Percentiles rank a stretch among this genome's conserved stretches.
phyloP scores from a whole-genome alignment of 2,329 filamentous ascomycete genomes.

The Westerdykella ornata region DNA sequence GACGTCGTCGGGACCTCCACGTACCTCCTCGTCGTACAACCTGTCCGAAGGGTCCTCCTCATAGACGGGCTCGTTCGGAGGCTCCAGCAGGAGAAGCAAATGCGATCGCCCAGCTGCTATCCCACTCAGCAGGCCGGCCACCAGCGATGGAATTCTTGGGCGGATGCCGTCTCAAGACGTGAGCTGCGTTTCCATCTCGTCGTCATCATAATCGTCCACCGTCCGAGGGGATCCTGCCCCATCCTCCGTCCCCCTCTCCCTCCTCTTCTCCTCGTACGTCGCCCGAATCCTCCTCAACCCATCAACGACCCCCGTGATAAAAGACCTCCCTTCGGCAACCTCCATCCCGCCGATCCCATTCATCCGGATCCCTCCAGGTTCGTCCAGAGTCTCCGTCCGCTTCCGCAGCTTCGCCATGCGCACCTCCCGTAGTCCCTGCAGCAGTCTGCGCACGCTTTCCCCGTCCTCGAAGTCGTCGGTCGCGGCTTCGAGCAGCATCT shows the following conservation, averaged over 20 bases:
- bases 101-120: background rate
- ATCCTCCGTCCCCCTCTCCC: constrained; percentile 59
- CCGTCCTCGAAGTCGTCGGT: constrained; percentile 72
- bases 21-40: background rate
- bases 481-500: constrained; percentile 78
- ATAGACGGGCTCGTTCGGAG: background rate
- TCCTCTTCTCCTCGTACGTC: constrained; percentile 67
- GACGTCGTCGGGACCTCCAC: background rate
- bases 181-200: constrained; percentile 35
- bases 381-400: constrained; percentile 65
- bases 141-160: too few relatives aligned
- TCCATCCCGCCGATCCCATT: constrained; percentile 91
- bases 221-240: constrained; percentile 49
- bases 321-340: constrained; percentile 75
- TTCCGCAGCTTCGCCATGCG: constrained; percentile 81
- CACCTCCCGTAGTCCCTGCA: constrained; percentile 80
- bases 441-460: constrained; percentile 64
- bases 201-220: constrained; percentile 57
- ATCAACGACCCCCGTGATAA: constrained; percentile 80
- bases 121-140: background rate
- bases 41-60: background rate
- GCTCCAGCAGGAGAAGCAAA: background rate
- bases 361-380: constrained; percentile 63
- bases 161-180: background rate
- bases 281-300: constrained; percentile 74